Conservation (phyloP, 768 basidiomycete species). For the Suillus cothurnatus region DNA sequence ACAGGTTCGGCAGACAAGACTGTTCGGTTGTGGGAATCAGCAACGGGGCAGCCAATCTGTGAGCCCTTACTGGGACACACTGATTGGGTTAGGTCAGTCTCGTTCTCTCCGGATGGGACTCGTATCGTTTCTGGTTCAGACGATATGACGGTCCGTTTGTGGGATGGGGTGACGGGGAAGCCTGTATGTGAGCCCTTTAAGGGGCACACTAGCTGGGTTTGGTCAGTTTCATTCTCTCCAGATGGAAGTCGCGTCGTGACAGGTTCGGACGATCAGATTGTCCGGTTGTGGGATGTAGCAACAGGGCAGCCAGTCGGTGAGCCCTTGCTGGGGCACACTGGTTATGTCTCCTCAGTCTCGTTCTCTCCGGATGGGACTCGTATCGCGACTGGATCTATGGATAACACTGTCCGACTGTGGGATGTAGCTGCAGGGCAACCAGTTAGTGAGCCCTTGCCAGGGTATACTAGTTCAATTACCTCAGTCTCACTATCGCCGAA, state of each 20-base stretch:
- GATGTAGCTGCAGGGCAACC: background rate
- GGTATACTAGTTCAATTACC: too few species aligned
- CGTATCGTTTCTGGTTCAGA: constrained; percentile 20
- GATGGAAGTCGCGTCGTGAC: background rate
- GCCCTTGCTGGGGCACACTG: background rate
- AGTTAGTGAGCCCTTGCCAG: too few species aligned
- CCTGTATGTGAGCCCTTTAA: background rate
- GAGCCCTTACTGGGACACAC: constrained; percentile 15
- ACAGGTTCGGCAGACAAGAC: constrained; percentile 7
- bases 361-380: background rate
- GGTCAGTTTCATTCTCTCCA: background rate
- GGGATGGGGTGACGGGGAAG: constrained; percentile 10
- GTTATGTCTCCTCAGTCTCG: background rate
- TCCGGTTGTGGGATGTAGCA: background rate
- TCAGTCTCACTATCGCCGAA: too few species aligned
- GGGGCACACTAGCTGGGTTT: rapidly evolving
- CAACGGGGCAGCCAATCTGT: background rate
- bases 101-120: constrained; percentile 20
- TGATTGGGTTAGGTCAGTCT: constrained; percentile 11
- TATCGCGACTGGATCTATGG: background rate
- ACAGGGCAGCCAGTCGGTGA: background rate
- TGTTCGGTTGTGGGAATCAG: constrained; percentile 11
- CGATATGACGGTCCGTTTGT: constrained; percentile 17
- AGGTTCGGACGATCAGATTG: background rate
- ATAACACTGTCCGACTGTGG: background rate